Conservation (phyloP, 306 rosid species). For the Chamaecrista fasciculata region DNA sequence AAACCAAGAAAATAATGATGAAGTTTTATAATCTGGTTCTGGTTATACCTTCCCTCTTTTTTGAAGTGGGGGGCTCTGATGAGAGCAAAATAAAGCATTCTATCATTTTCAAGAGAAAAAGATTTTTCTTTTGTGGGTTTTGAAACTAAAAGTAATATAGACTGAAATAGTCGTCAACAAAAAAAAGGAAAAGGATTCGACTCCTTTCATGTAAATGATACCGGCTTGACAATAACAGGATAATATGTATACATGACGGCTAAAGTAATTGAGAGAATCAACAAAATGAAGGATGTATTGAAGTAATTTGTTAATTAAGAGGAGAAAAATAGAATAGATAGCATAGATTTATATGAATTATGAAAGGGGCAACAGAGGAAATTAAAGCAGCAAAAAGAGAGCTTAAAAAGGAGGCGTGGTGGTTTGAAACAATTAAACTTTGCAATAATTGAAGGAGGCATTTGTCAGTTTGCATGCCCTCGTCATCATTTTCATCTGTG, state of each 20-base stretch:
- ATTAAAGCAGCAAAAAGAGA: background rate
- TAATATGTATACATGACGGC: background rate
- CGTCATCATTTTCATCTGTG: background rate
- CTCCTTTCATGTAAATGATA: background rate
- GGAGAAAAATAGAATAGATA: background rate
- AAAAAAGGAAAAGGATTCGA: slow-evolving; percentile 17
- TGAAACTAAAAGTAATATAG: background rate
- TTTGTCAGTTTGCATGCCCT: background rate
- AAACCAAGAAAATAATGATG: background rate
- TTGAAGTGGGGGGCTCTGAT: slow-evolving; percentile 1
- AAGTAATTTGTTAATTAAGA: background rate
- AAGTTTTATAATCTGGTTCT: background rate
- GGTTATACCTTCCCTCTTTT: background rate
- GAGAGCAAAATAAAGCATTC: background rate
- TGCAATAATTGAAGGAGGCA: slow-evolving; percentile 38
- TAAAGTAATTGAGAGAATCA: background rate
- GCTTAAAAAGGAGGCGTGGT: slow-evolving; percentile 25
- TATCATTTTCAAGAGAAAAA: background rate
- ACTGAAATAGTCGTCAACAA: slow-evolving; percentile 24
- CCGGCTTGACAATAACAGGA: background rate
- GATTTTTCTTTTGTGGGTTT: background rate
- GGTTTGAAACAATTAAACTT: slow-evolving; percentile 17
- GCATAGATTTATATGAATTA: background rate
- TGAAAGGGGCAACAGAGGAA: slow-evolving; percentile 11
- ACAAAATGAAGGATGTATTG: background rate